phyloP scores from a whole-genome alignment of 2,329 filamentous ascomycete genomes.

The Sarocladium brachiariae region DNA sequence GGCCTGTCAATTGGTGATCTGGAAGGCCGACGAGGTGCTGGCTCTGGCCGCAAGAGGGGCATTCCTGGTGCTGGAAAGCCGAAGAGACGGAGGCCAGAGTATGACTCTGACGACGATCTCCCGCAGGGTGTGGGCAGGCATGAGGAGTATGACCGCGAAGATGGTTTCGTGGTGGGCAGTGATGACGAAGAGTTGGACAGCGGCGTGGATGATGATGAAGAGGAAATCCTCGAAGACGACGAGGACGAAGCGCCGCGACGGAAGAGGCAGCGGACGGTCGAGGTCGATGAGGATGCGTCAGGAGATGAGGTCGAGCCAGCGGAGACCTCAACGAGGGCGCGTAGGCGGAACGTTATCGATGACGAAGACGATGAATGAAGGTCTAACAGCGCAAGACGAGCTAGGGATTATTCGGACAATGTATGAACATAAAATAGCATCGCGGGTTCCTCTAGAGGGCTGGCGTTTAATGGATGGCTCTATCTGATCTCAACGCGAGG shows the following conservation, averaged over 20 bases:
- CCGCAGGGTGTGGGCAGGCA: conserved; percentile 53
- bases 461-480: conserved; percentile 3
- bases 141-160: conserved; percentile 73
- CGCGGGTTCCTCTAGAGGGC: neutral
- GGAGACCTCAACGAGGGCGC: conserved; percentile 36
- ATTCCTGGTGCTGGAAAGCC: conserved; percentile 40
- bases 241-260: conserved; percentile 37
- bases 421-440: conserved; percentile 4
- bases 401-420: neutral
- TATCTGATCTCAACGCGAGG: neutral
- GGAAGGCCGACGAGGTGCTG: conserved; percentile 49
- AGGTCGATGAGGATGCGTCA: conserved; percentile 45
- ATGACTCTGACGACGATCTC: conserved; percentile 71
- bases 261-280: conserved; percentile 46
- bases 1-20: conserved; percentile 63
- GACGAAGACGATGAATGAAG: conserved; percentile 49
- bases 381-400: conserved; percentile 2
- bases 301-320: conserved; percentile 44
- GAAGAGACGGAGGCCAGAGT: conserved; percentile 54
- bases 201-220: conserved; percentile 58
- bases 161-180: conserved; percentile 70
- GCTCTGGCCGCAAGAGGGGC: conserved; percentile 45
- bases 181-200: conserved; percentile 63
- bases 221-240: conserved; percentile 48
- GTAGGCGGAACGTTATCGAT: conserved; percentile 51